Percentiles rank a stretch among this genome's conserved stretches.
Conservation (phyloP, 2,329 filamentous ascomycete species). For the Corinectria fuckeliana region DNA sequence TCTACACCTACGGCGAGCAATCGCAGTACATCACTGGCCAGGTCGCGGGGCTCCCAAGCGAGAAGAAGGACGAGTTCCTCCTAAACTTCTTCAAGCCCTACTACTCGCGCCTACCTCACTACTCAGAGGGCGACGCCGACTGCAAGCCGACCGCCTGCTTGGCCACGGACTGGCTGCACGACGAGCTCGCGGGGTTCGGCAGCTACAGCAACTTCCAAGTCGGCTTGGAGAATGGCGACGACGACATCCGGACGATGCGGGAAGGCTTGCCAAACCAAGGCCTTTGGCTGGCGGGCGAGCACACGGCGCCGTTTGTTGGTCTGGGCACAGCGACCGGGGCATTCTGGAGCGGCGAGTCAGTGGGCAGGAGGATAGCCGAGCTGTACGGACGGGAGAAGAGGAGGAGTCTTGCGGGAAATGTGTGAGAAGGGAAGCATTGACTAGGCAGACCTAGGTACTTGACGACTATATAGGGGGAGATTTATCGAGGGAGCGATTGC, state of each 20-base stretch:
- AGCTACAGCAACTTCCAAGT: conserved; percentile 87
- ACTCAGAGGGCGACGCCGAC: conserved; percentile 55
- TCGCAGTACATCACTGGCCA: conserved; percentile 59
- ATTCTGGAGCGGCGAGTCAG: conserved; percentile 87
- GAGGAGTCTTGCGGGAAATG: conserved; percentile 12
- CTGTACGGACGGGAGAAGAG: conserved; percentile 52
- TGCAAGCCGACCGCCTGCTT: conserved; percentile 70
- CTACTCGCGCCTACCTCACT: conserved; percentile 76
- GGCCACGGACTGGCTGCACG: conserved; percentile 79
- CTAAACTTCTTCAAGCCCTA: conserved; percentile 77
- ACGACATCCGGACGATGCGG: conserved; percentile 71
- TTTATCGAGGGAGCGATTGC: not conserved
- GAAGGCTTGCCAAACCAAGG: conserved; percentile 69
- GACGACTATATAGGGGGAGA: not conserved
- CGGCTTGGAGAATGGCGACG: conserved; percentile 72
- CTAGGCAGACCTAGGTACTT: no score
- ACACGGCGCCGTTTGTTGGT: conserved; percentile 88
- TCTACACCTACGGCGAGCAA: conserved; percentile 76
- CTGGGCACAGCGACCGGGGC: conserved; percentile 89
- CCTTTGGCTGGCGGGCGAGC: conserved; percentile 88
- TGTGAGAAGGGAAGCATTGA: conserved; percentile 6
- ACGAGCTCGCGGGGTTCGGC: conserved; percentile 80
- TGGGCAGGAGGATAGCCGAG: conserved; percentile 68
- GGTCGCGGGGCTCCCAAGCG: conserved; percentile 48
- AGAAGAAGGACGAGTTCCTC: conserved; percentile 61